Evolutionary conservation across 306 rosid genomes (phyloP), one percentile per base, ranked within the genome.

Genomic region (Crotalaria pallida): DNA sequence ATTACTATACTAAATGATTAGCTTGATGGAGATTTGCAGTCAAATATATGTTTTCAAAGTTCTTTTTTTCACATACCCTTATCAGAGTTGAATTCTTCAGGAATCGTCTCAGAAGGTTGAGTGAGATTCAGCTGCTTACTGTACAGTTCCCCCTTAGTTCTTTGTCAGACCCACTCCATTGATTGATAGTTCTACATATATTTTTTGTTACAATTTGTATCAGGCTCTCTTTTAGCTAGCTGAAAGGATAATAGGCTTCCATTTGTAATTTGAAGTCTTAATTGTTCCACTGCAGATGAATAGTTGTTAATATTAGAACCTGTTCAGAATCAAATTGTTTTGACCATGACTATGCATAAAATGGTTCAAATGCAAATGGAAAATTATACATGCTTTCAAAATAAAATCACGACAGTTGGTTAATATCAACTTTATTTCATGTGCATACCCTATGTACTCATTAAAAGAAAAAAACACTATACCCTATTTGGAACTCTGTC

Each of bases 61-160:
- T 65, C 71, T 53, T 61, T 31, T 77, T 74, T 61, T 82, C 44
- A 23, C 73, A 74, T 38, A 70, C 71, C 61, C 0, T 55, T 50
- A 53, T 53, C 57, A 15, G 73, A 73, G 75, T 50, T 79, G 69
- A 72, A 66, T 77, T 76, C 77, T 66, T 78, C 52, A 50, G 67
- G 56, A 78, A 80, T 69, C 79, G 63, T 48, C 45, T 74, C 61
- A 50, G 72, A 79, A 77, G 80, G 65, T 76, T 65, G 83, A 69
- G 65, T 65, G 83, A 69, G 65, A 38, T 61, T 78, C 77, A 58
- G 61, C 74, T 74, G 78, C 81, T 48, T 71, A 52, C 77, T 84
- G 92, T 84, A 85, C 80, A 87, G 89, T 66, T 67, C 79, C 64
- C 55, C 72, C 79, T 58, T 43, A 69, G 58, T 45, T 45, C 76